A percentile compares a stretch with the other conserved stretches of the same genome.
phyloP scores from a whole-genome alignment of 305 asterid species.

The Fraxinus latifolia region DNA sequence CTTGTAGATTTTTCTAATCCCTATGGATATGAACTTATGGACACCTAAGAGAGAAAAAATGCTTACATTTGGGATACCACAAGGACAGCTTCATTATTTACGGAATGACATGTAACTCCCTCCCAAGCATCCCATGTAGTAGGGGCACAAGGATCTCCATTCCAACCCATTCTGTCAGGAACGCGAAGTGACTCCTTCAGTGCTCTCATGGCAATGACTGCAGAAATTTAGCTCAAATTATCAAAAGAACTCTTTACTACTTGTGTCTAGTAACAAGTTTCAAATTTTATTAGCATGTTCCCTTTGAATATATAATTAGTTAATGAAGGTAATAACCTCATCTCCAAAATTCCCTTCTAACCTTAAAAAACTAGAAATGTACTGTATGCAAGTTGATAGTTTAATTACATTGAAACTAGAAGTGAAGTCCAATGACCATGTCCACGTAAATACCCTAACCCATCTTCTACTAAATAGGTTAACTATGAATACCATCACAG shows the following conservation, averaged over 20 bases:
- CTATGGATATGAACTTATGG: neutral
- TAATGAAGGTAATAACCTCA: neutral
- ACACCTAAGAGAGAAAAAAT: neutral
- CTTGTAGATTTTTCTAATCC: neutral
- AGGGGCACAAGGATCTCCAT: conserved; percentile 98
- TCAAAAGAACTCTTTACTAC: neutral
- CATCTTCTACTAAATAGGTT: neutral
- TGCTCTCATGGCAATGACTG: conserved; percentile 84
- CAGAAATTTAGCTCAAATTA: conserved; percentile 20
- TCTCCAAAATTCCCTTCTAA: conserved; percentile 8
- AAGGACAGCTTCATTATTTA: conserved; percentile 53
- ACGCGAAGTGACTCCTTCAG: conserved; percentile 81
- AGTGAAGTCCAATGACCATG: neutral
- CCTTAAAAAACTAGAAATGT: neutral
- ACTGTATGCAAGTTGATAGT: neutral
- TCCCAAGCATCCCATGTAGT: conserved; percentile 99
- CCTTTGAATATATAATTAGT: neutral
- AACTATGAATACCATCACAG: neutral
- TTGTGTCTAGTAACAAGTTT: neutral
- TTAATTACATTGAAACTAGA: neutral
- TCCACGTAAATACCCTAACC: neutral
- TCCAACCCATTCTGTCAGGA: conserved; percentile 99
- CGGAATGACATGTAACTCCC: conserved; percentile 76
- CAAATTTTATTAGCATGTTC: neutral
- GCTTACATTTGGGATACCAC: conserved; percentile 82